Evolutionary conservation across 1,284 basidiomycete genomes (phyloP).

Genomic region (Meripilus lineatus): DNA sequence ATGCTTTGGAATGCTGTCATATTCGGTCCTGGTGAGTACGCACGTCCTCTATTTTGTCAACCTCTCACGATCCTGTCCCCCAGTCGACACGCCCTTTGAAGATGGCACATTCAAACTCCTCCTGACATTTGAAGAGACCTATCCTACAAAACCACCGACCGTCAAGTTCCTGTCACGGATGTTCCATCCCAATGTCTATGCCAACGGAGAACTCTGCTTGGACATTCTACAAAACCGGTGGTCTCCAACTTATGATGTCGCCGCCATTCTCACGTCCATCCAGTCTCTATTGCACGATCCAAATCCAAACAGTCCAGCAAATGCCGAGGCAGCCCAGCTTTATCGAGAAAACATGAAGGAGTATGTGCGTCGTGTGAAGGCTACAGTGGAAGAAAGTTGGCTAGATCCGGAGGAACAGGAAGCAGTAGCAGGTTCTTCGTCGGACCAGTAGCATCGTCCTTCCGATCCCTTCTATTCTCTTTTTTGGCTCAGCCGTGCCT

Average conservation of each 20-base stretch:
- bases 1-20: conserved; percentile 99
- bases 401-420: conserved; percentile 74
- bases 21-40: conserved; percentile 84
- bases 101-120: conserved; percentile 98
- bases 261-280: conserved; percentile 94
- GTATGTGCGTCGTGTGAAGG: conserved; percentile 89
- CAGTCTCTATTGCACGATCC: conserved; percentile 96
- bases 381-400: conserved; percentile 90
- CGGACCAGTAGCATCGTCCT: background rate
- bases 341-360: conserved; percentile 99
- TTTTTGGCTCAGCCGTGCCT: no score
- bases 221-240: conserved; percentile 98
- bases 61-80: conserved; percentile 6
- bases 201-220: conserved; percentile 95
- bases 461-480: no score
- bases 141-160: conserved; percentile 96
- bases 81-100: conserved; percentile 97
- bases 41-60: conserved; percentile 2
- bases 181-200: conserved; percentile 99
- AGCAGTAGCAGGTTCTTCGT: background rate
- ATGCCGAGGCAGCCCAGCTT: conserved; percentile 94
- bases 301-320: conserved; percentile 96
- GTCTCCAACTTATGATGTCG: conserved; percentile 98
- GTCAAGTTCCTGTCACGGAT: conserved; percentile 97
- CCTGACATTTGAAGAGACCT: conserved; percentile 94